Percentiles rank a stretch among this genome's conserved stretches.
Conservation (phyloP, 768 basidiomycete species). For the Mycena rosella region DNA sequence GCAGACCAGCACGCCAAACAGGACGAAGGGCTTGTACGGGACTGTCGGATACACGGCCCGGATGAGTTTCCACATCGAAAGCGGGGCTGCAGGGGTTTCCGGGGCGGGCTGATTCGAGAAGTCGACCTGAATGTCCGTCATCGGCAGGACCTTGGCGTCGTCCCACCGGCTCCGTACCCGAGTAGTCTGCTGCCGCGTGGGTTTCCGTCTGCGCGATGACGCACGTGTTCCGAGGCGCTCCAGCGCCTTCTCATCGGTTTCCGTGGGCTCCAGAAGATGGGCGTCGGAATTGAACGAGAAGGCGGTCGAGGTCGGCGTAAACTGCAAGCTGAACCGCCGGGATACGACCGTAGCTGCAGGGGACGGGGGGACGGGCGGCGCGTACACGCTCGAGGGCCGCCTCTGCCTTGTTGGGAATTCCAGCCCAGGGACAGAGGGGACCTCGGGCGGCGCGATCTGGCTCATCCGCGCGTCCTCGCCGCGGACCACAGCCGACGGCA, state of each 20-base stretch:
- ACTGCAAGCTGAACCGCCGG: constrained; percentile 70
- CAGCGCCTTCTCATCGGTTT: constrained; percentile 27
- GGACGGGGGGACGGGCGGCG: constrained; percentile 35
- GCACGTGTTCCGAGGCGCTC: constrained; percentile 32
- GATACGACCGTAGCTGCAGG: constrained; percentile 48
- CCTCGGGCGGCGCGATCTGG: constrained; percentile 53
- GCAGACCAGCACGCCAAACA: constrained; percentile 78
- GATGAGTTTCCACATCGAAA: constrained; percentile 62
- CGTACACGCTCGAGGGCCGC: constrained; percentile 56
- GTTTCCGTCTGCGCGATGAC: constrained; percentile 18
- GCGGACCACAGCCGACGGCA: constrained; percentile 40
- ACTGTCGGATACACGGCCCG: constrained; percentile 75
- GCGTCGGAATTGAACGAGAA: constrained; percentile 39
- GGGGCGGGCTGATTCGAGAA: constrained; percentile 22
- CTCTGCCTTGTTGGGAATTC: constrained; percentile 39
- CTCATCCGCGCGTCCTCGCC: constrained; percentile 45
- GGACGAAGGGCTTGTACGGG: constrained; percentile 78
- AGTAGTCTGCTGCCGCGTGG: background rate
- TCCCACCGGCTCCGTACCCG: constrained; percentile 36
- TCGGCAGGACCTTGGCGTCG: constrained; percentile 40
- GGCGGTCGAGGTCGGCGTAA: constrained; percentile 69
- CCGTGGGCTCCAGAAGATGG: constrained; percentile 30
- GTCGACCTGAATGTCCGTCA: constrained; percentile 46
- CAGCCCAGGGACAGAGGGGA: constrained; percentile 33
- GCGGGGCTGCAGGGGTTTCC: constrained; percentile 36